phyloP scores from a whole-genome alignment of 371 early-diverging fungal genomes.

The Rhizopus sp. region DNA sequence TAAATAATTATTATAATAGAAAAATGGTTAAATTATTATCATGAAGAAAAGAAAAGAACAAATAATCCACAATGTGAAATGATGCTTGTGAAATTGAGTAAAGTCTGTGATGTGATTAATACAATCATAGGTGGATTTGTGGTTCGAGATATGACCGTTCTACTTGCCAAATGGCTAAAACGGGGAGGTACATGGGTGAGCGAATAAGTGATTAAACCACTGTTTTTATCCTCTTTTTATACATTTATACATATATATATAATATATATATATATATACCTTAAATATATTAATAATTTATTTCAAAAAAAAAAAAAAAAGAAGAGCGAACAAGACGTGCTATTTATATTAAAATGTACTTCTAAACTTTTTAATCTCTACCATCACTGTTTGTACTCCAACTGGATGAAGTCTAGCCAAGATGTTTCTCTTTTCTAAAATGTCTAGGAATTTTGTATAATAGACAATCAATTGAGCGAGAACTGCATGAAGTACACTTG shows the following conservation, averaged over 20 bases:
- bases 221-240: not conserved
- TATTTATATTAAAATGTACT: conserved; percentile 60
- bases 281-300: too few species aligned
- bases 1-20: conserved; percentile 20
- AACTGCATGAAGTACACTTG: conserved; percentile 82
- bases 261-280: not conserved
- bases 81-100: conserved; percentile 32
- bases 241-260: not conserved
- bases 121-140: conserved; percentile 48
- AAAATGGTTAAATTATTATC: conserved; percentile 41
- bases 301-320: too few species aligned
- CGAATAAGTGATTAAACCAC: conserved; percentile 31
- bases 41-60: conserved; percentile 22
- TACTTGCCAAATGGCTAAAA: conserved; percentile 56
- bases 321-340: too few species aligned
- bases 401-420: conserved; percentile 73
- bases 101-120: conserved; percentile 41
- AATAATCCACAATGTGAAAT: conserved; percentile 32
- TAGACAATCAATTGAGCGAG: conserved; percentile 84
- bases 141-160: conserved; percentile 44
- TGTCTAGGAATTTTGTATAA: conserved; percentile 81
- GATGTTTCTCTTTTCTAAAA: conserved; percentile 69
- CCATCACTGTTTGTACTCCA: conserved; percentile 89
- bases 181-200: conserved; percentile 53
- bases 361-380: conserved; percentile 87